Percentiles rank a stretch among this genome's conserved stretches.
phyloP scores from a whole-genome alignment of 176 grass and related monocot species.

The Cenchrus purpureus region DNA sequence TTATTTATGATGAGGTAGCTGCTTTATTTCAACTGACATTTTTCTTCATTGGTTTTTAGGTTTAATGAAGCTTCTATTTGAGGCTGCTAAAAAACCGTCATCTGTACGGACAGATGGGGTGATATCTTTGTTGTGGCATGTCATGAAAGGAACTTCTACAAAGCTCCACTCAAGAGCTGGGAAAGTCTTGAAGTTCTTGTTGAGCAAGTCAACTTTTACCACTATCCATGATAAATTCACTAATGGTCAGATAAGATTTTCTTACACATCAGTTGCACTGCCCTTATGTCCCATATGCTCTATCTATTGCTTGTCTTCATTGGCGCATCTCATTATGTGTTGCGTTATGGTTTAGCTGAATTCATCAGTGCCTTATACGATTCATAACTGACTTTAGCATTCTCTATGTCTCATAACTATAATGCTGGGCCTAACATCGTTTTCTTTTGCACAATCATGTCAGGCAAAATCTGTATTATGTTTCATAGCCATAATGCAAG shows the following conservation, averaged over 20 bases:
- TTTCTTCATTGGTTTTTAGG: slow-evolving; percentile 48
- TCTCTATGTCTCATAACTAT: slow-evolving; percentile 16
- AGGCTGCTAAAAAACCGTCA: slow-evolving; percentile 71
- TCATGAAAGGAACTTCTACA: slow-evolving; percentile 75
- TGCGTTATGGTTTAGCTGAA: slow-evolving; percentile 11
- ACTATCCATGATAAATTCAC: slow-evolving; percentile 59
- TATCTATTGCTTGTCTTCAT: not conserved
- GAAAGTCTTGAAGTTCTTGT: slow-evolving; percentile 72
- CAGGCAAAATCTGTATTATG: not conserved
- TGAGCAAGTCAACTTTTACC: slow-evolving; percentile 63
- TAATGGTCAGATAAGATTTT: slow-evolving; percentile 64
- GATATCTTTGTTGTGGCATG: slow-evolving; percentile 74
- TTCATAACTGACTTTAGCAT: not conserved
- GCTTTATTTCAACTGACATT: slow-evolving; percentile 32
- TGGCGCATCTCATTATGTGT: not conserved
- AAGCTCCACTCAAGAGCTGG: slow-evolving; percentile 87
- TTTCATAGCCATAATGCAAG: slow-evolving; percentile 21
- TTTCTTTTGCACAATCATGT: slow-evolving; percentile 14
- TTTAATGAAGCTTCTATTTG: slow-evolving; percentile 58
- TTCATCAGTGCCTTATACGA: not conserved
- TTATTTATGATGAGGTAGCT: slow-evolving; percentile 14
- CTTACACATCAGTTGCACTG: not conserved
- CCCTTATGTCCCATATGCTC: slow-evolving; percentile 2
- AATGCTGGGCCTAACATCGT: slow-evolving; percentile 1
- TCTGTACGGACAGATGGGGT: slow-evolving; percentile 57